phyloP scores from a whole-genome alignment of 768 basidiomycete genomes.

The Antrodiella citrinella region DNA sequence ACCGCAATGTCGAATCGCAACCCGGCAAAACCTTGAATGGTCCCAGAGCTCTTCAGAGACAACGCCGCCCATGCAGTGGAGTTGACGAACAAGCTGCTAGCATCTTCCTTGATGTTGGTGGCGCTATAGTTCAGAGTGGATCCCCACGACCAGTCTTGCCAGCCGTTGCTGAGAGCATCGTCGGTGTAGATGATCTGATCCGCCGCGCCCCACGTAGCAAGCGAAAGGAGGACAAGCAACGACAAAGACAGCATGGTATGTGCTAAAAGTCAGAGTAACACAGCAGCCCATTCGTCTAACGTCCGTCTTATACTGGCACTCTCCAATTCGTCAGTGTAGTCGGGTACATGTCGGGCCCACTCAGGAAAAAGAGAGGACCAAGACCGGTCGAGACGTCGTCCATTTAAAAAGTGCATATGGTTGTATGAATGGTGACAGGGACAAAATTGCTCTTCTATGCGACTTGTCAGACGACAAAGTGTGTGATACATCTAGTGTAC shows the following conservation, averaged over 20 bases:
- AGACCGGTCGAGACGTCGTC: neutral
- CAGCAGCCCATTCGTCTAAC: too few relatives aligned
- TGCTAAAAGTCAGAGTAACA: too few relatives aligned
- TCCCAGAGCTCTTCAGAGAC: conserved; percentile 36
- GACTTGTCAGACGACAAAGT: neutral
- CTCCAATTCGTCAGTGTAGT: neutral
- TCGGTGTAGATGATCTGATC: conserved; percentile 4
- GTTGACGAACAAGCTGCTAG: conserved; percentile 29
- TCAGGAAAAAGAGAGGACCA: neutral
- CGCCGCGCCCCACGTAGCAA: neutral
- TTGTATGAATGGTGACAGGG: neutral
- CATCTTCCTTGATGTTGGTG: conserved; percentile 6
- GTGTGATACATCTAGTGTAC: too few relatives aligned
- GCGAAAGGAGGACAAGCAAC: neutral
- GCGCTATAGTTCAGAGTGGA: conserved; percentile 4
- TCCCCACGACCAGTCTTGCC: conserved; percentile 9
- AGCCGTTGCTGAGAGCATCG: conserved; percentile 1
- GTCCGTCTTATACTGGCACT: too few relatives aligned
- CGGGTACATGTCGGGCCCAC: neutral
- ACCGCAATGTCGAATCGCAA: conserved; percentile 43
- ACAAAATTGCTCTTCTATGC: neutral
- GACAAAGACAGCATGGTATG: neutral
- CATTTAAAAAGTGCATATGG: neutral
- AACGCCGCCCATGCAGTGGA: conserved; percentile 36
- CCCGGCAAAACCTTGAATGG: conserved; percentile 37